Evolutionary conservation across 2,329 filamentous ascomycete genomes (phyloP).

Genomic region (Talaromyces sp.): DNA sequence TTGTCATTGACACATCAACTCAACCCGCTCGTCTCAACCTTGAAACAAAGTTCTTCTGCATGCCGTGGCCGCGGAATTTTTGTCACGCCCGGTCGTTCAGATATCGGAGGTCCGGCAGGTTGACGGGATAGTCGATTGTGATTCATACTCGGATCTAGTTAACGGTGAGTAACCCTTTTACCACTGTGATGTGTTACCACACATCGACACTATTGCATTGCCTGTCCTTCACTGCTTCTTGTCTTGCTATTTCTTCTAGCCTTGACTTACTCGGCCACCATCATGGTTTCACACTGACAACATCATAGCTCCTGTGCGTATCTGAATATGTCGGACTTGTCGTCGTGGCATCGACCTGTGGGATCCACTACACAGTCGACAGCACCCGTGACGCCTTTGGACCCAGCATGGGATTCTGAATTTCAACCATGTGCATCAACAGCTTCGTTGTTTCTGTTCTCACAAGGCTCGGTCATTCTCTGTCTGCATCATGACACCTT

Average conservation of each 20-base stretch:
- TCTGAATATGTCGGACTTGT: constrained; percentile 56
- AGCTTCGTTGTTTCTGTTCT: constrained; percentile 84
- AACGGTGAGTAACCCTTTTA: constrained; percentile 14
- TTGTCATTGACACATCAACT: constrained; percentile 7
- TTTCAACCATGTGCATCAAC: constrained; percentile 91
- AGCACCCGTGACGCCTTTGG: constrained; percentile 46
- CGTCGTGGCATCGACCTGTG: constrained; percentile 60
- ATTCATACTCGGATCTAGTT: constrained; percentile 14
- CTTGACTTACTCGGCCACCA: neutral
- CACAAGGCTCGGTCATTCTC: constrained; percentile 75
- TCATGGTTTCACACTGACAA: constrained; percentile 18
- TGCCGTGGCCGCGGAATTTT: constrained; percentile 15
- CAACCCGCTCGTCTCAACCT: constrained; percentile 3
- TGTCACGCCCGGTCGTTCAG: constrained; percentile 18
- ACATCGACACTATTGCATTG: neutral
- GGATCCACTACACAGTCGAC: constrained; percentile 57
- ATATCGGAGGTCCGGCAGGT: constrained; percentile 19
- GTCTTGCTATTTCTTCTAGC: neutral
- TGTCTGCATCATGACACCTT: constrained; percentile 92
- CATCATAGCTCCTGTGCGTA: constrained; percentile 16
- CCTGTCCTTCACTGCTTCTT: neutral
- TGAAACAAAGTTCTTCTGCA: constrained; percentile 17
- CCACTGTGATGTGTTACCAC: constrained; percentile 7
- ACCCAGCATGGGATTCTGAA: constrained; percentile 42
- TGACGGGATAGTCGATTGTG: constrained; percentile 18